A percentile compares a stretch with the other conserved stretches of the same genome.
These are phyloP conservation scores for Thermothelomyces thermophilus DNA, from an alignment of 2,329 filamentous ascomycete genomes.

Conservation along the genomic window DNA sequence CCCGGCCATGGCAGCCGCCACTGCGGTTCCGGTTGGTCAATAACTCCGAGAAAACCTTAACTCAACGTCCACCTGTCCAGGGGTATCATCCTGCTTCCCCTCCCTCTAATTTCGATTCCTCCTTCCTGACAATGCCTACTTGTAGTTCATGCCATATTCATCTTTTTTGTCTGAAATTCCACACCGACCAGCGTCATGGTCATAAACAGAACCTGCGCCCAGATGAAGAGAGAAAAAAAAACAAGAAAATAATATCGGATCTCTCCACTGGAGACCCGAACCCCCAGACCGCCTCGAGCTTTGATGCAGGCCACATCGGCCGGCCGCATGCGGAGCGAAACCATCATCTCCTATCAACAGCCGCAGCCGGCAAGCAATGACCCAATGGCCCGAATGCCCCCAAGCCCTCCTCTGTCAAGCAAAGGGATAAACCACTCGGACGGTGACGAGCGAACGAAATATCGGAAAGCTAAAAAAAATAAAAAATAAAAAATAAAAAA, in stretches of 20 bases:
- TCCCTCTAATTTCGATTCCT: neutral
- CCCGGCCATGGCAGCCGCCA: neutral
- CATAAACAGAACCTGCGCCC: too few species aligned
- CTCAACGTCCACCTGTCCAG: slow-evolving; percentile 9
- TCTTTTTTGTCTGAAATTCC: too few species aligned
- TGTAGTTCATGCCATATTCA: neutral
- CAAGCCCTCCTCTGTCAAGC: too few species aligned
- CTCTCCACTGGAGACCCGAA: neutral
- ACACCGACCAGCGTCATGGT: neutral
- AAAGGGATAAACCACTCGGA: too few species aligned
- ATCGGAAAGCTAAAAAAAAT: neutral
- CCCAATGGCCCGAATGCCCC: neutral
- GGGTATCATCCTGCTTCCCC: neutral
- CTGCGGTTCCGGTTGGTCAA: slow-evolving; percentile 11
- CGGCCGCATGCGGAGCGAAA: neutral
- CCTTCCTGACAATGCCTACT: neutral
- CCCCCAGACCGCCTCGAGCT: neutral
- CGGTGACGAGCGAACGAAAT: neutral
- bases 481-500: neutral
- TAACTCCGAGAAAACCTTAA: slow-evolving; percentile 13
- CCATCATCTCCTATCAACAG: too few species aligned
- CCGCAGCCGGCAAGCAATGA: neutral
- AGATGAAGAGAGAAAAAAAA: too few species aligned
- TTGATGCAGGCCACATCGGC: neutral
- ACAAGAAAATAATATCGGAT: too few species aligned